Conservation (phyloP, 1,284 basidiomycete species). For the Trametes versicolor region DNA sequence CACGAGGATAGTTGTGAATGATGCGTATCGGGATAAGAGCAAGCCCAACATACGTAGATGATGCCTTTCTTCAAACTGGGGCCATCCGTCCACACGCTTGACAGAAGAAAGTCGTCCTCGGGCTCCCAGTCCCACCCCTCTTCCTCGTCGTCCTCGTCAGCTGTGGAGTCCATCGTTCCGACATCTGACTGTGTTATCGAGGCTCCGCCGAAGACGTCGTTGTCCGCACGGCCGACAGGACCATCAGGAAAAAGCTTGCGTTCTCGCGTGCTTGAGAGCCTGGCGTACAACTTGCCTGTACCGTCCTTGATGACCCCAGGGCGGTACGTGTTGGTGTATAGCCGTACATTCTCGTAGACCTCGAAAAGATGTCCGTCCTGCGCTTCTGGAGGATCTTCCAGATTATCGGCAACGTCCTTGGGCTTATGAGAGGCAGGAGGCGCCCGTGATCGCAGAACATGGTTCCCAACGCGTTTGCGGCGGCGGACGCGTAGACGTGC, state of each 20-base stretch:
- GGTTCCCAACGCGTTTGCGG: constrained; percentile 21
- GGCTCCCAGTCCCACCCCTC: constrained; percentile 66
- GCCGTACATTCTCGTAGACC: constrained; percentile 55
- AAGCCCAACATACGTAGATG: constrained; percentile 61
- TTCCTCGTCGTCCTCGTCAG: constrained; percentile 46
- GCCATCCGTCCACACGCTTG: constrained; percentile 64
- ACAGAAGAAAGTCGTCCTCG: constrained; percentile 69
- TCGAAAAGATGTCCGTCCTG: constrained; percentile 65
- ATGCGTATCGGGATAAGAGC: neutral
- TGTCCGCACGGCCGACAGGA: constrained; percentile 36
- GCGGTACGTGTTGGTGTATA: constrained; percentile 51
- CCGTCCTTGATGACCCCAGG: constrained; percentile 64
- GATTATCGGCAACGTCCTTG: neutral
- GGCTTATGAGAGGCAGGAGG: constrained; percentile 8
- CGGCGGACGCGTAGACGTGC: constrained; percentile 32
- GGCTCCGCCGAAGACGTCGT: constrained; percentile 25
- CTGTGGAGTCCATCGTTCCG: neutral
- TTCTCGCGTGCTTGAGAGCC: constrained; percentile 66
- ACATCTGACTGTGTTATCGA: neutral
- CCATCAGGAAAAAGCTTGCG: constrained; percentile 57
- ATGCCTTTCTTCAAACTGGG: constrained; percentile 59
- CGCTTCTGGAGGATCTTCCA: constrained; percentile 10
- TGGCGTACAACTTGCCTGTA: constrained; percentile 55
- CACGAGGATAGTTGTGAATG: neutral
- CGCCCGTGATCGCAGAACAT: constrained; percentile 8